These are phyloP conservation scores for Vitrella brassicaformis DNA, from an alignment of 73 alveolate species.

Conservation along the genomic window DNA sequence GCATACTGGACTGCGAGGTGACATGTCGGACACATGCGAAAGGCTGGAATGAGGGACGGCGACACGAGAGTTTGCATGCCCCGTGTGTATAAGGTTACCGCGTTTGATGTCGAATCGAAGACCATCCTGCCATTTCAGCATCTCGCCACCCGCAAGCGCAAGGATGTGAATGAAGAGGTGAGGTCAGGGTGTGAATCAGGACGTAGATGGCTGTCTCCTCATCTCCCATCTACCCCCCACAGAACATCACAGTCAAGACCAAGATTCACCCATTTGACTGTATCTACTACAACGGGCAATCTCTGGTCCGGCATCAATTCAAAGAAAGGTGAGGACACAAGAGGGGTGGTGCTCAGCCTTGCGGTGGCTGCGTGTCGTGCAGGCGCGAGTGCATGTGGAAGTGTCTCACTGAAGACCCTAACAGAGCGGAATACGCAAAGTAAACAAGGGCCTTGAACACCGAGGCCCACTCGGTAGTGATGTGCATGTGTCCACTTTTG, in stretches of 20 bases:
- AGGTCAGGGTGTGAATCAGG: no score
- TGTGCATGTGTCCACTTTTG: no score
- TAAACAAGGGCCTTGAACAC: no score
- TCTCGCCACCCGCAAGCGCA: conserved; percentile 1
- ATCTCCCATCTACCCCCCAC: no score
- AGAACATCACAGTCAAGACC: no score
- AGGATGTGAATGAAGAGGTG: conserved; percentile 20
- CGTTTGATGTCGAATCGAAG: conserved; percentile 78
- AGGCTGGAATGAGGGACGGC: no score
- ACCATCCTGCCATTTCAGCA: conserved; percentile 90
- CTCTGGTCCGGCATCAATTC: conserved; percentile 60
- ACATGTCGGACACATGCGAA: no score
- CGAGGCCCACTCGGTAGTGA: no score
- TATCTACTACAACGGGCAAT: conserved; percentile 65
- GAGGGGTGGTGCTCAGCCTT: background rate
- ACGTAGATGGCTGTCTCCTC: no score
- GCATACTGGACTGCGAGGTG: conserved; percentile 95
- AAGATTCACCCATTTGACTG: no score
- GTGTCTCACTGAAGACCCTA: background rate
- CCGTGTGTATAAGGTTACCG: no score
- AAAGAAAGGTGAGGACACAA: conserved; percentile 49
- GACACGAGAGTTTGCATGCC: no score
- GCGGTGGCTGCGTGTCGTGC: background rate
- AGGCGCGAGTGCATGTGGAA: background rate
- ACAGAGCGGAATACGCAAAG: background rate